These are phyloP conservation scores for Paraconiothyrium sp. DNA, from an alignment of 2,329 filamentous ascomycete genomes.

Conservation along the genomic window DNA sequence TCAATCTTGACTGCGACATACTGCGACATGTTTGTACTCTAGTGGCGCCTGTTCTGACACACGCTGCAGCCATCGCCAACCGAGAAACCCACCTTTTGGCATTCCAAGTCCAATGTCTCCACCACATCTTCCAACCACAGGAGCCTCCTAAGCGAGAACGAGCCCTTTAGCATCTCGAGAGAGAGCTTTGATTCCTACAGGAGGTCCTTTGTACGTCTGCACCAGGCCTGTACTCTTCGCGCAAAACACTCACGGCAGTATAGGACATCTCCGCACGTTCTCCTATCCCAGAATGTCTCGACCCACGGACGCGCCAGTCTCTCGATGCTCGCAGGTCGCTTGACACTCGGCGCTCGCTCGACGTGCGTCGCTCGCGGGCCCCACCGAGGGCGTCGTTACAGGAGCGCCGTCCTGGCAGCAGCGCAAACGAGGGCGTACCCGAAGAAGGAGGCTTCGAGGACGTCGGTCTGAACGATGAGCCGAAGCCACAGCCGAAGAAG, in stretches of 20 bases:
- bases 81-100: constrained; percentile 85
- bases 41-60: constrained; percentile 27
- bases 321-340: constrained; percentile 72
- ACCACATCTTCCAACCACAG: constrained; percentile 66
- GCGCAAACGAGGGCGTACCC: constrained; percentile 68
- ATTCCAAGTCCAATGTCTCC: constrained; percentile 58
- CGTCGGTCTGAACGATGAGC: constrained; percentile 83
- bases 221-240: neutral
- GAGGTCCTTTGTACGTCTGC: constrained; percentile 81
- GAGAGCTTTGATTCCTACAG: constrained; percentile 98
- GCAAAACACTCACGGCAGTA: constrained; percentile 48
- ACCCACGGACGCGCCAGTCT: constrained; percentile 62
- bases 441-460: constrained; percentile 92
- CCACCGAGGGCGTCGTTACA: constrained; percentile 69
- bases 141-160: constrained; percentile 79
- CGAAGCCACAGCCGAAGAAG: constrained; percentile 72
- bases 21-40: neutral
- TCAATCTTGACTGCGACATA: constrained; percentile 5
- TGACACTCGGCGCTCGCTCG: constrained; percentile 62
- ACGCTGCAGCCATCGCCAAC: constrained; percentile 74
- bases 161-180: constrained; percentile 93
- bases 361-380: constrained; percentile 61
- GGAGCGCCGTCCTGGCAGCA: constrained; percentile 66
- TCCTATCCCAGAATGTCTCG: constrained; percentile 69
- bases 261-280: constrained; percentile 92